Conservation (phyloP, 768 basidiomycete genomes). For the Suillus brevipes region DNA sequence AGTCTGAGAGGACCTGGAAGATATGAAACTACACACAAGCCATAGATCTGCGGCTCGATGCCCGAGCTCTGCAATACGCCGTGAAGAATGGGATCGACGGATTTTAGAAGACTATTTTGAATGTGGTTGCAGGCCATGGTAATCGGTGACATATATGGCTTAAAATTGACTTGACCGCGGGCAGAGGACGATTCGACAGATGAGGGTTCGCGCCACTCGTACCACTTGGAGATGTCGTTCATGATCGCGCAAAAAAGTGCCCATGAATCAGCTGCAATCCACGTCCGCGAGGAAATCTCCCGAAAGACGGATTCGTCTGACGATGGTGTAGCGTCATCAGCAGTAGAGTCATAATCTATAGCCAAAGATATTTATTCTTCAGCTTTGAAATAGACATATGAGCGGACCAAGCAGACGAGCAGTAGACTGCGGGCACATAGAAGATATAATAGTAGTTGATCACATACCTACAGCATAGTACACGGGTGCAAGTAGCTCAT, state of each 20-base stretch:
- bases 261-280: constrained; percentile 88
- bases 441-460: constrained; percentile 1
- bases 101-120: constrained; percentile 70
- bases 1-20: constrained; percentile 2
- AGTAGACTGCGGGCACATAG: constrained; percentile 8
- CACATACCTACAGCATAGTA: constrained; percentile 58
- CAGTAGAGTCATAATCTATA: constrained; percentile 78
- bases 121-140: constrained; percentile 80
- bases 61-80: constrained; percentile 73
- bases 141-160: constrained; percentile 80
- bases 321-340: constrained; percentile 32
- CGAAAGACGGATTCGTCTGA: constrained; percentile 40
- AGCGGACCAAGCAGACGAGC: constrained; percentile 15
- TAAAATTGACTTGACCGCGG: constrained; percentile 45
- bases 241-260: constrained; percentile 79
- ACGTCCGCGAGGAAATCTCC: constrained; percentile 64
- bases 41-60: constrained; percentile 96
- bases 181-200: constrained; percentile 26
- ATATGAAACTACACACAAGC: constrained; percentile 63
- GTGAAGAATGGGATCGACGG: constrained; percentile 79
- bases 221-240: constrained; percentile 78
- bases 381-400: constrained; percentile 23
- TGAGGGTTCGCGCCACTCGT: constrained; percentile 61
- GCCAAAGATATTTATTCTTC: constrained; percentile 25
- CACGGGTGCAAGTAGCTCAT: constrained; percentile 89